Base-by-base conservation (phyloP, 1,139 yeast genomes). In the Geotrichum bryndzae region DNA sequence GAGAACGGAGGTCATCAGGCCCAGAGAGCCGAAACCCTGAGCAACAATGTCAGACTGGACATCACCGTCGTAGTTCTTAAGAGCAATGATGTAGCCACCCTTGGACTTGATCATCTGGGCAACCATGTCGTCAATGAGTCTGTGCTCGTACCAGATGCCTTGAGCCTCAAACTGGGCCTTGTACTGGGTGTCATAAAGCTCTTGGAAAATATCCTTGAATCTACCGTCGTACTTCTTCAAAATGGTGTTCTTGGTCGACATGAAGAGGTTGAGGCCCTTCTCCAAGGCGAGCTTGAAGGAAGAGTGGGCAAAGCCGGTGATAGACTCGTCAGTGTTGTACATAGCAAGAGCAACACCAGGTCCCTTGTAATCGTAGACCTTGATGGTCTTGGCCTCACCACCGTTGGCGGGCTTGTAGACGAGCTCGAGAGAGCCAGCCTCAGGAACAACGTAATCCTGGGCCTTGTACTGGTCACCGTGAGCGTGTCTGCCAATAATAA, bases 21-120 rank as follows among this genome's bases (percentile, higher is more conserved):
- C 98, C 68, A 92, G 82, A 33, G 97, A 91, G 51, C 98, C 98
- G 72, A 91, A 92, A 50, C 98, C 98, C 79, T 92, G 98, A 51
- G 98, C 98, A 64, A 92, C 97, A 71, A 92, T 90, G 75, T 92
- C 98, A 41, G 96, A 88, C 79, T 91, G 96, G 63, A 92, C 98
- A 73, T 92, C 98, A 76, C 98, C 98, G 74, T 92, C 98, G 77
- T 92, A 92, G 80, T 92, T 92, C 81, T 92, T 92, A 85, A 92
- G 84, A 61, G 98, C 98, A 79, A 92, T 86, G 69, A 92, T 87
- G 76, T 83, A 92, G 22, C 98, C 98, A 70, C 98, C 98, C 75
- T 85, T 85, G 59, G 97, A 90, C 80, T 92, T 92, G 76, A 92
- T 80, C 97, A 92, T 92, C 80, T 92, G 97, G 25, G 98, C 98